Evolutionary conservation across 2,329 filamentous ascomycete species (phyloP).

Genomic region (Ploettnerulaceae sp.): DNA sequence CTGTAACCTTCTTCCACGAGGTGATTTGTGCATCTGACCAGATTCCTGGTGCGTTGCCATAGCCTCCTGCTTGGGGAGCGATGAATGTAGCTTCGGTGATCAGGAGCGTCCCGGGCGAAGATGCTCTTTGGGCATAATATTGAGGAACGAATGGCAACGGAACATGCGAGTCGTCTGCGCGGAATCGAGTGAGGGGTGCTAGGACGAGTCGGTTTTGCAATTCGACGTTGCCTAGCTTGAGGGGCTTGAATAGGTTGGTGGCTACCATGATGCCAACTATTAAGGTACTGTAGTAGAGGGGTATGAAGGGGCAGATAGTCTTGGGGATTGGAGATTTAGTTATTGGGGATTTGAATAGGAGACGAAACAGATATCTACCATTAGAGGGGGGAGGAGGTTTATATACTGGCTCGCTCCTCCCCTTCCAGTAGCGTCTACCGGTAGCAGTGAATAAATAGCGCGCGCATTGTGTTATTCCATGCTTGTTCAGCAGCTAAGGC

Average conservation of each 20-base stretch:
- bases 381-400: not conserved
- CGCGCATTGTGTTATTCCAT: not conserved
- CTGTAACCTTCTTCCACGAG: slow-evolving; percentile 53
- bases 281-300: not conserved
- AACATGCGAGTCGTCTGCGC: slow-evolving; percentile 43
- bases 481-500: slow-evolving; percentile 6
- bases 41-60: slow-evolving; percentile 50
- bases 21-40: slow-evolving; percentile 48
- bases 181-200: slow-evolving; percentile 53
- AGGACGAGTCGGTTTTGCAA: slow-evolving; percentile 46
- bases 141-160: slow-evolving; percentile 41
- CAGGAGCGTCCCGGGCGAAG: slow-evolving; percentile 47
- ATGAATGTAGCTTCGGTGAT: slow-evolving; percentile 53
- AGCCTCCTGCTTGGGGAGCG: slow-evolving; percentile 41
- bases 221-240: slow-evolving; percentile 38
- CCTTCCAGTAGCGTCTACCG: not conserved
- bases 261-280: slow-evolving; percentile 6
- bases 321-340: not conserved
- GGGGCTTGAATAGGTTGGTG: slow-evolving; percentile 40
- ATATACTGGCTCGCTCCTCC: slow-evolving; percentile 2
- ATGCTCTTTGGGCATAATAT: slow-evolving; percentile 50
- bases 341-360: too few species aligned
- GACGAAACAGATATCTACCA: not conserved
- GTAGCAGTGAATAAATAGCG: not conserved
- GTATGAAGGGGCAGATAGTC: not conserved